Evolutionary conservation across 163 green algal genomes (phyloP).

Genomic region (Scenedesmus sp.): DNA sequence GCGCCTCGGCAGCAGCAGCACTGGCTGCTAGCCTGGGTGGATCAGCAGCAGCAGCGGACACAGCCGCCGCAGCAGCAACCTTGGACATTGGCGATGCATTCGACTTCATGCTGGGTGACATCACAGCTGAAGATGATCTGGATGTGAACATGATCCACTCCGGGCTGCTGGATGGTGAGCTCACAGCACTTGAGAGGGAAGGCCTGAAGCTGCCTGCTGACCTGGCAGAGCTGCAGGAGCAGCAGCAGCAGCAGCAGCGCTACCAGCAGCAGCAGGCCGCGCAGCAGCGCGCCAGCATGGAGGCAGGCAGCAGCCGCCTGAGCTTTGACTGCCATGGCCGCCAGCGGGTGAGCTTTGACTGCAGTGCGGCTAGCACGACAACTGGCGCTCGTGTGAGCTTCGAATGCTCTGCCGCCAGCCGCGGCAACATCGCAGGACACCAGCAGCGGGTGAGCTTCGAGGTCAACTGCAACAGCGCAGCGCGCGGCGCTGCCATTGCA

Average conservation of each 20-base stretch:
- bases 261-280: conserved; percentile 14
- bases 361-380: background rate
- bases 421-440: background rate
- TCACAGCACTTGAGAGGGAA: background rate
- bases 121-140: conserved; percentile 50
- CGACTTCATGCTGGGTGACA: conserved; percentile 50
- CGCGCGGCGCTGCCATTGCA: background rate
- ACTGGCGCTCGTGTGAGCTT: conserved; percentile 22
- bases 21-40: conserved; percentile 26
- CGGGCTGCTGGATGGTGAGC: conserved; percentile 34
- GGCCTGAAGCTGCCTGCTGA: conserved; percentile 17
- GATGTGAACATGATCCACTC: background rate
- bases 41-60: background rate
- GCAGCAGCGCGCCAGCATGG: conserved; percentile 21
- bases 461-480: conserved; percentile 30
- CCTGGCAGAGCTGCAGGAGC: conserved; percentile 28
- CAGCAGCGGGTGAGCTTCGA: conserved; percentile 41
- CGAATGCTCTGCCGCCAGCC: background rate
- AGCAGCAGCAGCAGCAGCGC: conserved; percentile 17
- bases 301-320: conserved; percentile 20
- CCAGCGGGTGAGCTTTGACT: conserved; percentile 41
- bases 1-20: conserved; percentile 27
- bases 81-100: conserved; percentile 15
- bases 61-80: background rate
- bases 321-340: conserved; percentile 12